Percentiles rank a stretch among this genome's conserved stretches.
These are phyloP conservation scores for Termitomyces sp. DNA, from an alignment of 768 basidiomycete species.

Conservation along the genomic window DNA sequence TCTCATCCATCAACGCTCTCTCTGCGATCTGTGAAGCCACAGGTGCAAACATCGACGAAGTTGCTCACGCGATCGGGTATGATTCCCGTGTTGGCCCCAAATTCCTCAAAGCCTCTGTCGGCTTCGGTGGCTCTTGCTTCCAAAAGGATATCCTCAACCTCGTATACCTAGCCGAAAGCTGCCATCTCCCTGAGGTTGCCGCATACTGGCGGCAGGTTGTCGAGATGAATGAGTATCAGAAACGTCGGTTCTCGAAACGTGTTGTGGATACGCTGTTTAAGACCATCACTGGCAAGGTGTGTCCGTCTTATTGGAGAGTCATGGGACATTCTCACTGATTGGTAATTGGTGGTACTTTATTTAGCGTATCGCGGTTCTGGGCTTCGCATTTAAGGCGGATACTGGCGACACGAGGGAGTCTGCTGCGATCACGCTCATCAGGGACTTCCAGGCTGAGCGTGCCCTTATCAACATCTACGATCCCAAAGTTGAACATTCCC, in stretches of 20 bases:
- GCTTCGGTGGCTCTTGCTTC: conserved; percentile 98
- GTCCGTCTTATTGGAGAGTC: conserved; percentile 6
- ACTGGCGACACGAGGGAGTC: conserved; percentile 99
- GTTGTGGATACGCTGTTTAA: conserved; percentile 98
- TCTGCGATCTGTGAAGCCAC: conserved; percentile 99
- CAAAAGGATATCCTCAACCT: conserved; percentile 99
- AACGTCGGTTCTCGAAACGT: conserved; percentile 89
- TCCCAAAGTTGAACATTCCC: conserved; percentile 77
- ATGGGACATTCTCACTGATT: neutral
- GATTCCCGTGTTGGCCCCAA: conserved; percentile 92
- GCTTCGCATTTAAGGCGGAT: conserved; percentile 99
- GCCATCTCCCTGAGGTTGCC: conserved; percentile 95
- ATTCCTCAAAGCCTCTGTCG: conserved; percentile 93
- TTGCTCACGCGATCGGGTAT: conserved; percentile 88
- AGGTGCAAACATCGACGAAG: conserved; percentile 98
- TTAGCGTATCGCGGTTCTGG: conserved; percentile 89
- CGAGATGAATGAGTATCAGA: conserved; percentile 98
- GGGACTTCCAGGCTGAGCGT: conserved; percentile 87
- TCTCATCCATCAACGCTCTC: conserved; percentile 96
- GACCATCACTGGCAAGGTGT: conserved; percentile 91
- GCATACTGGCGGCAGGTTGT: conserved; percentile 98
- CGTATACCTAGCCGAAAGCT: conserved; percentile 92
- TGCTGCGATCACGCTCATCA: conserved; percentile 89
- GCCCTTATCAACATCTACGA: conserved; percentile 88
- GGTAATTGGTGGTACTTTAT: neutral